Evolutionary conservation across 331 rosid genomes (phyloP).

Genomic region (Pyracantha coccinea): DNA sequence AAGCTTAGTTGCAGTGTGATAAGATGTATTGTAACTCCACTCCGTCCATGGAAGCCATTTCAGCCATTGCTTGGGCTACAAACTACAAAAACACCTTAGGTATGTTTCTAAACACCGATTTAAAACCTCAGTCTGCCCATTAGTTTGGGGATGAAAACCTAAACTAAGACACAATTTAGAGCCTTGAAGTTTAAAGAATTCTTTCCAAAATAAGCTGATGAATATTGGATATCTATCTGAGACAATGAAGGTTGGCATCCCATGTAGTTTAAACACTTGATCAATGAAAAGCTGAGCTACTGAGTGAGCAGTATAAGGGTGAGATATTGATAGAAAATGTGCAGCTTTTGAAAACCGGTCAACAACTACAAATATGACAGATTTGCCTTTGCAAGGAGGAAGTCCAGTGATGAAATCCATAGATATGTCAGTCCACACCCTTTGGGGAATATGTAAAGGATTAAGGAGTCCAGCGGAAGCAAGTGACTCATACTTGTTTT

Average conservation of each 20-base stretch:
- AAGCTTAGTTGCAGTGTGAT: not conserved
- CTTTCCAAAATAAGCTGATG: not conserved
- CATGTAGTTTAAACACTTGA: no score
- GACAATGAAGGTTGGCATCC: no score
- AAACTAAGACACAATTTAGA: not conserved
- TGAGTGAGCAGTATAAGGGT: not conserved
- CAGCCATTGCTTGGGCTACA: not conserved
- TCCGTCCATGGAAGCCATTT: not conserved
- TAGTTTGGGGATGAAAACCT: not conserved
- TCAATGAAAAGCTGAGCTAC: not conserved
- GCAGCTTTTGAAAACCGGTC: not conserved
- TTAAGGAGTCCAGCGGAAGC: not conserved
- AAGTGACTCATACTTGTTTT: not conserved
- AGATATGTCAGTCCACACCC: no score
- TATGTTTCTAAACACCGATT: not conserved
- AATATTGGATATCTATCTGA: no score
- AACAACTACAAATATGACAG: no score
- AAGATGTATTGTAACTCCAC: no score
- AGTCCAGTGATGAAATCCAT: not conserved
- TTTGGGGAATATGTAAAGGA: not conserved
- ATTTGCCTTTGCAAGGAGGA: not conserved
- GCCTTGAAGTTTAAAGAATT: not conserved
- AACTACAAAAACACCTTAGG: not conserved
- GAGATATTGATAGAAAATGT: accelerated
- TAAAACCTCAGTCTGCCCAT: not conserved